Evolutionary conservation across 768 basidiomycete species (phyloP), one percentile per base, ranked within the genome.

Genomic region (Boletus speciosus): DNA sequence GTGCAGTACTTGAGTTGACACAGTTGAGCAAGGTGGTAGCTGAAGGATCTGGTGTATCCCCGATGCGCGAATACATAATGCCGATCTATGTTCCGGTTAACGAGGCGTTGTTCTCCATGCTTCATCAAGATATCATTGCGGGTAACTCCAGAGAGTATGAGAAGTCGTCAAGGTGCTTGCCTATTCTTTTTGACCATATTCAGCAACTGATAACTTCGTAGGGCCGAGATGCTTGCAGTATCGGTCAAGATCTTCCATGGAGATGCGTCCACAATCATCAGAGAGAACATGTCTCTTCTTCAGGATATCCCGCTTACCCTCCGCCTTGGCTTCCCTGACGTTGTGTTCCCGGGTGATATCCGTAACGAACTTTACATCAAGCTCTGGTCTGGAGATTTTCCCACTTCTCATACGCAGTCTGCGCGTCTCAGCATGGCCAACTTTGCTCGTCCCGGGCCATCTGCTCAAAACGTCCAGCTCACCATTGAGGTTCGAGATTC

Each of bases 281-380:
- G 80, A 52, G 93, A 96, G 69, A 93, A 96, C 67, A 85, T 88
- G 27, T 86, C 88, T 1, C 72, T 95, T 16, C 76, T 98, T 23
- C 85, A 88, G 55, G 90, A 88, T 59, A 81, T 84, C 9, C 89
- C 95, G 0, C 80, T 86, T 43, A 94, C 93, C 2, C 74, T 88
- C 12, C 88, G 93, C 4, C 83, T 98, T 34, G 93, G 93, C 31
- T 98, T 98, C 67, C 90, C 96, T 0, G 96, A 98, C 61, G 94
- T 97, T 7, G 94, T 96, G 9, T 94, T 94, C 66, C 95, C 95
- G 4, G 91, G 90, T 7, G 88, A 91, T 57, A 73, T 83, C n/a
- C 85, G 96, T 15, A 98, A 98, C 64, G 96, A 98, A 59, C 78
- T 98, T 12, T 98, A 98, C 70, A 81, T 98, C 74, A 97, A 97